Evolutionary conservation across 1,284 basidiomycete genomes (phyloP).

Genomic region (Cystobasidium slooffiae): DNA sequence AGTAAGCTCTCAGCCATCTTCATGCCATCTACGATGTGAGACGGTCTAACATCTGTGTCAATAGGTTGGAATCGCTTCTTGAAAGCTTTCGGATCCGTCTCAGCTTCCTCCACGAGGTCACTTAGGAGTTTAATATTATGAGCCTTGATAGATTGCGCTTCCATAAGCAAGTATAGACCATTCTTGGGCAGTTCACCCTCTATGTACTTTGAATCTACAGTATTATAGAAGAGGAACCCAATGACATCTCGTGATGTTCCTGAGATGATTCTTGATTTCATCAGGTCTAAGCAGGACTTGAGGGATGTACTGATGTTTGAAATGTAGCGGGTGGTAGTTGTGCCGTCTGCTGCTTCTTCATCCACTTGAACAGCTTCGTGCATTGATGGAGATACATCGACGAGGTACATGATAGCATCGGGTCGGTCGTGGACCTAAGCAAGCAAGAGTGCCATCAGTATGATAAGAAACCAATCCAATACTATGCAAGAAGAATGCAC

Average conservation of each 20-base stretch:
- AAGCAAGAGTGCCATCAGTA: background rate
- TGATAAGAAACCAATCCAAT: background rate
- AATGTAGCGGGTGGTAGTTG: constrained; percentile 8
- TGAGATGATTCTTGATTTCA: constrained; percentile 50
- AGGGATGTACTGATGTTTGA: constrained; percentile 49
- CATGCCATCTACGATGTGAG: constrained; percentile 66
- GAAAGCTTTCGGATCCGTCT: constrained; percentile 54
- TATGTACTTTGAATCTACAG: constrained; percentile 63
- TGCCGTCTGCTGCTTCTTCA: constrained; percentile 22
- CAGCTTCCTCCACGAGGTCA: constrained; percentile 65
- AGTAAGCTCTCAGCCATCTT: constrained; percentile 84
- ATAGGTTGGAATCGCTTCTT: constrained; percentile 52
- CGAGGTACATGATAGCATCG: constrained; percentile 87
- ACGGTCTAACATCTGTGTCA: constrained; percentile 64
- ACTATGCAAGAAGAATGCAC: background rate
- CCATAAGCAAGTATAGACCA: constrained; percentile 74
- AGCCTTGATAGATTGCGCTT: constrained; percentile 76
- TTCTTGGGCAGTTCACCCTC: constrained; percentile 69
- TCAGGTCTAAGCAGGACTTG: constrained; percentile 47
- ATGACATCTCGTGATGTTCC: constrained; percentile 49
- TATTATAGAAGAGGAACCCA: constrained; percentile 89
- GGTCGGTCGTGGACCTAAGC: constrained; percentile 68
- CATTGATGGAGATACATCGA: constrained; percentile 91
- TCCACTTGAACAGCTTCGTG: constrained; percentile 62
- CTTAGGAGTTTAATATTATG: constrained; percentile 76